Evolutionary conservation across 495 filamentous ascomycete genomes (phyloP).

Genomic region (Tuber aestivum): DNA sequence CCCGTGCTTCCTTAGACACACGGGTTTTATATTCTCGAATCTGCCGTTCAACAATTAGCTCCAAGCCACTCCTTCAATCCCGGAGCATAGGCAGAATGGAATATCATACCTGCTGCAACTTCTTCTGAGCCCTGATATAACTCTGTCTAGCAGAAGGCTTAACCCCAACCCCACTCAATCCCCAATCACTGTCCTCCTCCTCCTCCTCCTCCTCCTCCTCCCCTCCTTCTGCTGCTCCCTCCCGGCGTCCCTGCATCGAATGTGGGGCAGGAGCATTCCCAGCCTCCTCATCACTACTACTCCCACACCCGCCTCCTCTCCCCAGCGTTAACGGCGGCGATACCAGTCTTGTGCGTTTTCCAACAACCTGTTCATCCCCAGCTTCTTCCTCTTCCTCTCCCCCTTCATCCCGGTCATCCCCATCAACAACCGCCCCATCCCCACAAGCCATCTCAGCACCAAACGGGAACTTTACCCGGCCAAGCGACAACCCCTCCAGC

Average conservation of each 20-base stretch:
- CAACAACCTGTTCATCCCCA: background rate
- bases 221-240: background rate
- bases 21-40: slow-evolving; percentile 74
- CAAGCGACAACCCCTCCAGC: slow-evolving; percentile 22
- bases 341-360: slow-evolving; percentile 9
- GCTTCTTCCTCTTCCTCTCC: slow-evolving; percentile 14
- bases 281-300: background rate
- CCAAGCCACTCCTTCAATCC: background rate
- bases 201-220: slow-evolving; percentile 29
- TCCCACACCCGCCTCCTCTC: background rate
- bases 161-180: slow-evolving; percentile 72
- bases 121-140: slow-evolving; percentile 64
- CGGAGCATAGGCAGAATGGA: background rate
- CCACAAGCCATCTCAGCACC: slow-evolving; percentile 8
- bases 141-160: slow-evolving; percentile 79
- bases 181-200: slow-evolving; percentile 46
- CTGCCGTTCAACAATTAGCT: slow-evolving; percentile 5
- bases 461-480: slow-evolving; percentile 3
- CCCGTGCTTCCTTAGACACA: slow-evolving; percentile 76
- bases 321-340: background rate
- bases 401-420: slow-evolving; percentile 8
- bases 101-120: slow-evolving; percentile 61
- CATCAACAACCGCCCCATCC: slow-evolving; percentile 7
- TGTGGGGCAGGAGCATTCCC: background rate
- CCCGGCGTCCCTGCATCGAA: background rate